Evolutionary conservation across 768 basidiomycete genomes (phyloP), one percentile per base, ranked within the genome.

Genomic region (Exidia glandulosa): DNA sequence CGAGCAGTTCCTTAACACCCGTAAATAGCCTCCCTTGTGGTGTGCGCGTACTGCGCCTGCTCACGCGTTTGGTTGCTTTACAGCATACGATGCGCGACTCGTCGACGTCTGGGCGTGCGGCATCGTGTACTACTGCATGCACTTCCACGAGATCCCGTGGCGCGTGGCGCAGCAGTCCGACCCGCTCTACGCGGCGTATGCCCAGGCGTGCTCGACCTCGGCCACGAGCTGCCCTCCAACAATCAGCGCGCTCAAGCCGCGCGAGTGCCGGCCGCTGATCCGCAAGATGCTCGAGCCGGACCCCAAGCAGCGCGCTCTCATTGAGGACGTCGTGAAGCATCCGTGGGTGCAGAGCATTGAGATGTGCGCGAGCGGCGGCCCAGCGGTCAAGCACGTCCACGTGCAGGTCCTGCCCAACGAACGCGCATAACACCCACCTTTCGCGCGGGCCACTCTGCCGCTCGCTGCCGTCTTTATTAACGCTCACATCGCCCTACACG

Each of bases 91-190:
- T 67, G 95, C 95, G 3, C 87, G 95, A 27, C 80, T 94, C 4
- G 96, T 98, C 65, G 95, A 99, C 69, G 89, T 99, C 60, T 99
- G 95, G 95, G 94, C 95, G 0, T 88, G 88, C 62, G 95, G 88
- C 19, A 83, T 99, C 65, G 94, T 99, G 66, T 98, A 95, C 75
- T 99, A 99, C 77, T 99, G 95, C 77, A 81, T 98, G 67, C 93
- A 92, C 73, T 96, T 96, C 78, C 89, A 93, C 71, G 95, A 99
- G 71, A 82, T 99, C 57, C 95, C 95, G 2, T 99, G 96, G 95
- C 88, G 94, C 61, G 90, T 88, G 2, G 95, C 95, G 33, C 94
- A 97, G 69, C 74, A 77, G 19, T 76, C 83, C 9, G 95, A 99
- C 69, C 72, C 79, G 9, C 81, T 95, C 10, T 99, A 92, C 72